phyloP scores from a whole-genome alignment of 2,329 filamentous ascomycete genomes.

The Mycosphaerella sp. region DNA sequence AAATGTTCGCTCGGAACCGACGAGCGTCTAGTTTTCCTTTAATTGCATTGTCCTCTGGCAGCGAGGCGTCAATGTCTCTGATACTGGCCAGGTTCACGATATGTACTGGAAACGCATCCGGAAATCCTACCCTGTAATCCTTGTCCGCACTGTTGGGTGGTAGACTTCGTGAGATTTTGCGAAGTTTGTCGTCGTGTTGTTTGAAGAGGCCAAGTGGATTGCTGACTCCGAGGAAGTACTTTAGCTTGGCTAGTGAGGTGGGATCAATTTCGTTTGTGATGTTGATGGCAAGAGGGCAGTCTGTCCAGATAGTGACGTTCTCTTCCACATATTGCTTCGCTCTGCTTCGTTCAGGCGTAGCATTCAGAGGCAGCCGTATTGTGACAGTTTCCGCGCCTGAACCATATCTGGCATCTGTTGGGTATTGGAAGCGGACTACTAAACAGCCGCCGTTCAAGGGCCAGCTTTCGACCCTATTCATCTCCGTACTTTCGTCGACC shows the following conservation, averaged over 20 bases:
- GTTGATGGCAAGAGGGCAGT: conserved; percentile 46
- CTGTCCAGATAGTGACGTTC: conserved; percentile 60
- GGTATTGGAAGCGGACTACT: conserved; percentile 58
- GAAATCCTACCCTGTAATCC: conserved; percentile 60
- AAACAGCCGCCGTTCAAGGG: conserved; percentile 55
- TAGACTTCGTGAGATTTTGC: conserved; percentile 57
- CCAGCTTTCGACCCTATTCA: conserved; percentile 40
- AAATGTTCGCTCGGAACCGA: conserved; percentile 67
- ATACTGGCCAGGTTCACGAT: conserved; percentile 61
- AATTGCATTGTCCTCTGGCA: conserved; percentile 47
- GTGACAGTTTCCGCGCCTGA: conserved; percentile 46
- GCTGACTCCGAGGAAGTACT: conserved; percentile 59
- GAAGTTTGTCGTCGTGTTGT: conserved; percentile 49
- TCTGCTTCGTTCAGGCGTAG: conserved; percentile 52
- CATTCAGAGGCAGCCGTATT: conserved; percentile 61
- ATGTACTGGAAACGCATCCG: conserved; percentile 66
- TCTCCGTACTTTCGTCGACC: neutral
- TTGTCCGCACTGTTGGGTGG: conserved; percentile 50
- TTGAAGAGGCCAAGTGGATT: conserved; percentile 64
- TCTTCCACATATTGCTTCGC: conserved; percentile 55
- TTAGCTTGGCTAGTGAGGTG: conserved; percentile 58
- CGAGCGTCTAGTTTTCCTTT: conserved; percentile 51
- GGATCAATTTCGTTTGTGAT: conserved; percentile 41
- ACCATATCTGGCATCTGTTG: conserved; percentile 30
- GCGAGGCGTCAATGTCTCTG: conserved; percentile 52